phyloP scores from a whole-genome alignment of 1,139 yeast genomes.

The Taphrina wiesneri region DNA sequence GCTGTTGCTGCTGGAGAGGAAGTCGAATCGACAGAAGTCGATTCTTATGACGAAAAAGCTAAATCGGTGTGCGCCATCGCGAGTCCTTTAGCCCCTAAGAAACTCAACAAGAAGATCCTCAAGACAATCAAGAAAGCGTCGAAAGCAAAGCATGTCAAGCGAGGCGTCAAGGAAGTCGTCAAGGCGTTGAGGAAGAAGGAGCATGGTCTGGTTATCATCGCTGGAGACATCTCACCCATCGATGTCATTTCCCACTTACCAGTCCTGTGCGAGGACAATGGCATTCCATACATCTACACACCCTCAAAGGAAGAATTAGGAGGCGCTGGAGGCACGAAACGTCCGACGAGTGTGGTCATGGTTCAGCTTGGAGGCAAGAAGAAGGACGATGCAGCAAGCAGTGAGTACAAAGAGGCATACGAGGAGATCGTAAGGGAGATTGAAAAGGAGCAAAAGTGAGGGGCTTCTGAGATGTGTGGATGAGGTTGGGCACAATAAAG shows the following conservation, averaged over 20 bases:
- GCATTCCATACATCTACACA: slow-evolving; percentile 51
- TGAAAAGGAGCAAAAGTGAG: slow-evolving; percentile 43
- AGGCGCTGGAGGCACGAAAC: slow-evolving; percentile 96
- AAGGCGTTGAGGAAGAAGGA: slow-evolving; percentile 97
- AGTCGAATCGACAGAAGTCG: slow-evolving; percentile 48
- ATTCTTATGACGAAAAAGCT: slow-evolving; percentile 87
- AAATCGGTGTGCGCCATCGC: slow-evolving; percentile 92
- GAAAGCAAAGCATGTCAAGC: slow-evolving; percentile 94
- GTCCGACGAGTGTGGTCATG: slow-evolving; percentile 98
- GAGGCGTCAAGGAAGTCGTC: slow-evolving; percentile 99
- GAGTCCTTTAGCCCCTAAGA: slow-evolving; percentile 91
- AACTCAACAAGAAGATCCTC: slow-evolving; percentile 88
- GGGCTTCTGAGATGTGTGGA: neutral
- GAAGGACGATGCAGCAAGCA: slow-evolving; percentile 63
- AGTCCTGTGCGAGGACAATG: slow-evolving; percentile 89
- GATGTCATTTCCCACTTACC: slow-evolving; percentile 98
- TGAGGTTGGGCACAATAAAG: neutral
- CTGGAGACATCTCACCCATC: slow-evolving; percentile 96
- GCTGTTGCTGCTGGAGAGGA: slow-evolving; percentile 3
- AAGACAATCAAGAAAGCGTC: slow-evolving; percentile 95
- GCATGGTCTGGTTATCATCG: slow-evolving; percentile 92
- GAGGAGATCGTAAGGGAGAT: slow-evolving; percentile 96
- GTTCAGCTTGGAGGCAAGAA: slow-evolving; percentile 93
- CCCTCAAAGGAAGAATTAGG: slow-evolving; percentile 74
- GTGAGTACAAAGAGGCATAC: slow-evolving; percentile 83